phyloP scores from a whole-genome alignment of 495 filamentous ascomycete species.

The Hypoxylon lienhwacheense region DNA sequence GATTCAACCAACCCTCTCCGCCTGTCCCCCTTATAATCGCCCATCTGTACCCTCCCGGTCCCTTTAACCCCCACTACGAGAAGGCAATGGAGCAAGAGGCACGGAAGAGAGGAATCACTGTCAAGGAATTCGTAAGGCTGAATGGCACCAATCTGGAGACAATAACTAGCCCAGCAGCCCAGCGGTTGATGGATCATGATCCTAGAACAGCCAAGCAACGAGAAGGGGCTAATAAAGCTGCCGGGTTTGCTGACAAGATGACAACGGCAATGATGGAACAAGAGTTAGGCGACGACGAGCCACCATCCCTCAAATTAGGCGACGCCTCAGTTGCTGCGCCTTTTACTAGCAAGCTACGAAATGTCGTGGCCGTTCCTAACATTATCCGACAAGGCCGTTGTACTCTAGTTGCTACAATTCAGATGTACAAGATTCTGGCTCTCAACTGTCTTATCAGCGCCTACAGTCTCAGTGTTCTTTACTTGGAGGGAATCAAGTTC shows the following conservation, averaged over 20 bases:
- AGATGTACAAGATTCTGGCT: conserved; percentile 99
- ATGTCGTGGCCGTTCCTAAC: conserved; percentile 96
- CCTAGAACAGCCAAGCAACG: conserved; percentile 60
- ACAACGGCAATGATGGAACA: conserved; percentile 86
- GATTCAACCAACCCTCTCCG: conserved; percentile 89
- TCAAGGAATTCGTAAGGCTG: conserved; percentile 47
- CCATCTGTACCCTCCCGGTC: conserved; percentile 90
- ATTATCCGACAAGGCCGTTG: conserved; percentile 97
- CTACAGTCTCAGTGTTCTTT: conserved; percentile 94
- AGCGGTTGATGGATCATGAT: conserved; percentile 65
- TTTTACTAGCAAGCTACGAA: conserved; percentile 96
- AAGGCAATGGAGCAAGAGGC: conserved; percentile 87
- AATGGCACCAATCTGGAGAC: conserved; percentile 55
- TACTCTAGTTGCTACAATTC: conserved; percentile 95
- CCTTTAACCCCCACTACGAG: conserved; percentile 90
- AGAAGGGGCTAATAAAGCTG: conserved; percentile 68
- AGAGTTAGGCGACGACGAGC: conserved; percentile 85
- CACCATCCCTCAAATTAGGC: conserved; percentile 93
- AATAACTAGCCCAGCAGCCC: conserved; percentile 69
- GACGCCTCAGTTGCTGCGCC: conserved; percentile 97
- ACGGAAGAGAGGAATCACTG: conserved; percentile 64
- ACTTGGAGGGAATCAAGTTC: conserved; percentile 98
- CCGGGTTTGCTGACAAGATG: conserved; percentile 82
- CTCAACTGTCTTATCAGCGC: conserved; percentile 98
- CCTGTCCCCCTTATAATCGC: conserved; percentile 89